A percentile compares a stretch with the other conserved stretches of the same genome.
Conservation (phyloP, 106 monocot species). For the Dioscorea dumetorum region DNA sequence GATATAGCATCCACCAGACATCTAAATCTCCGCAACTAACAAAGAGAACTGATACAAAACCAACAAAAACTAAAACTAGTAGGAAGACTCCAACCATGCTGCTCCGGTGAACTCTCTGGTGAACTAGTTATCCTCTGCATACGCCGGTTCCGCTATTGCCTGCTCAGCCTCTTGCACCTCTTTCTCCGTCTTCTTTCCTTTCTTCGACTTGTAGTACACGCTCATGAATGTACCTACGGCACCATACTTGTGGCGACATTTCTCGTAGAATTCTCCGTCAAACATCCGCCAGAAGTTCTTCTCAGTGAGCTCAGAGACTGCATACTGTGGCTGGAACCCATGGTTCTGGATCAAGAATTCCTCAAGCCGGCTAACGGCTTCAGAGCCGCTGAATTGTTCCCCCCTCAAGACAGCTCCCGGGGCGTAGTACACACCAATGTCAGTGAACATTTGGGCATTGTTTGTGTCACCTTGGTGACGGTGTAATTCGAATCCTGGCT, state of each 20-base stretch:
- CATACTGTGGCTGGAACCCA: constrained; percentile 48
- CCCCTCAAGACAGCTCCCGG: constrained; percentile 39
- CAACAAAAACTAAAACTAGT: no score
- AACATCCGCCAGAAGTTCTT: constrained; percentile 72
- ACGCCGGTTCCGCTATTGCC: constrained; percentile 28
- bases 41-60: no score
- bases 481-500: constrained; percentile 42
- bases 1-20: no score
- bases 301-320: constrained; percentile 52
- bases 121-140: constrained; percentile 31
- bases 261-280: constrained; percentile 35
- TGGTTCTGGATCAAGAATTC: constrained; percentile 46
- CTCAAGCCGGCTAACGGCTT: constrained; percentile 31
- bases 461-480: constrained; percentile 42
- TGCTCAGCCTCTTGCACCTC: constrained; percentile 57
- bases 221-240: constrained; percentile 54
- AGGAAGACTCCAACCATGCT: no score
- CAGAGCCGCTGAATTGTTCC: constrained; percentile 30
- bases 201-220: constrained; percentile 60
- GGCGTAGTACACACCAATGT: constrained; percentile 46
- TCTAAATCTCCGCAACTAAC: no score
- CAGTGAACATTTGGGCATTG: constrained; percentile 48
- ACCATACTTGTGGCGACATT: constrained; percentile 38
- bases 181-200: constrained; percentile 57
- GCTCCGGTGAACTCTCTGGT: no score